These are phyloP conservation scores for Echium plantagineum DNA, from an alignment of 257 asterid genomes.

Conservation along the genomic window DNA sequence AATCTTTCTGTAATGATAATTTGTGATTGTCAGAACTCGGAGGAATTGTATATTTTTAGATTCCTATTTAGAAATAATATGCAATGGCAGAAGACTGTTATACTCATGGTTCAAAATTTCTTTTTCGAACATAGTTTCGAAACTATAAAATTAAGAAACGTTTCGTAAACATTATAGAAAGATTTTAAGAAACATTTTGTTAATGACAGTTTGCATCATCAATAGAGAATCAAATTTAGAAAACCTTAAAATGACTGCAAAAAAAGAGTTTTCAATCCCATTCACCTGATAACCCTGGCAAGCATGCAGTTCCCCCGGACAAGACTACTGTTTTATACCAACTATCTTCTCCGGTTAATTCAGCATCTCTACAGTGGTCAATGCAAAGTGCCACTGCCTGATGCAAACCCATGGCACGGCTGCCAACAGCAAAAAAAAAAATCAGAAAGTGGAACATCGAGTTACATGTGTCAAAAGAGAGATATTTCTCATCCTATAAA, in stretches of 20 bases:
- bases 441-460: slow-evolving; percentile 2
- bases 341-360: slow-evolving; percentile 46
- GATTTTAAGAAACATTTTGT: no score
- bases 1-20: slow-evolving; percentile 56
- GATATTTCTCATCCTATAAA: no score
- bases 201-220: neutral
- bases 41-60: slow-evolving; percentile 4
- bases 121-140: no score
- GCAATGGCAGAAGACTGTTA: neutral
- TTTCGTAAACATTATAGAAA: no score
- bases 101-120: no score
- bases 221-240: neutral
- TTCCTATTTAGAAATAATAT: neutral
- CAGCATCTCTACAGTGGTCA: slow-evolving; percentile 89
- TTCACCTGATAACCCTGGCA: slow-evolving; percentile 94
- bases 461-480: no score
- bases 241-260: neutral
- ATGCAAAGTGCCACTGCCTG: slow-evolving; percentile 82
- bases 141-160: no score
- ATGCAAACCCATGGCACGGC: slow-evolving; percentile 84
- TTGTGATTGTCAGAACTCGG: slow-evolving; percentile 13
- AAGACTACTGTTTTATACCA: slow-evolving; percentile 87
- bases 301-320: slow-evolving; percentile 87
- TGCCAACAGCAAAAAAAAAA: slow-evolving; percentile 21
- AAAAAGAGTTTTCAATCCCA: neutral